Conservation (phyloP, 2,329 filamentous ascomycete species). For the Ramichloridium luteum region DNA sequence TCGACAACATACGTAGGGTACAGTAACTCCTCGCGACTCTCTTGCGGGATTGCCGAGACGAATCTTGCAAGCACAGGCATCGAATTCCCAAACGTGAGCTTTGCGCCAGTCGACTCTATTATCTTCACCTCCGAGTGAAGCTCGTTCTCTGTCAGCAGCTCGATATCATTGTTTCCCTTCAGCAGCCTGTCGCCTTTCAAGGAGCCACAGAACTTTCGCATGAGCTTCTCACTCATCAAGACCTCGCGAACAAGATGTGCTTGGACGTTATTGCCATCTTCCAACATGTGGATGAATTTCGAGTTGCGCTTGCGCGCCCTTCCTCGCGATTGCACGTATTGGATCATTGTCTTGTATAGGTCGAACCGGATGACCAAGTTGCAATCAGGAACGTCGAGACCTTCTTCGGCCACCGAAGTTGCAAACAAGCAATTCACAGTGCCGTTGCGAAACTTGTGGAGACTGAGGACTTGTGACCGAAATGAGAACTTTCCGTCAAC, state of each 20-base stretch:
- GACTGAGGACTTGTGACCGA: constrained; percentile 58
- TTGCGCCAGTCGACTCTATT: constrained; percentile 58
- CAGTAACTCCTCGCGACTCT: constrained; percentile 34
- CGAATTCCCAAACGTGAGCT: constrained; percentile 64
- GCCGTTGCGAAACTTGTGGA: constrained; percentile 52
- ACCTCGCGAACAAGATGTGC: constrained; percentile 45
- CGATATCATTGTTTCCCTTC: constrained; percentile 45
- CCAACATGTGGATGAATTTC: constrained; percentile 73
- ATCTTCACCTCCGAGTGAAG: constrained; percentile 39
- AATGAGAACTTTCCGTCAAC: constrained; percentile 53
- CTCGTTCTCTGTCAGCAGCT: constrained; percentile 44
- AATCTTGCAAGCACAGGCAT: constrained; percentile 62
- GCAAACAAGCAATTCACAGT: constrained; percentile 50
- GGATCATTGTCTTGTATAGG: constrained; percentile 77
- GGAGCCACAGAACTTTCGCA: constrained; percentile 64
- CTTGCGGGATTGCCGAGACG: constrained; percentile 52
- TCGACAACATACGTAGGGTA: constrained; percentile 50
- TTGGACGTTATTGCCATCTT: constrained; percentile 55
- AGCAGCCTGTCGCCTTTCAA: constrained; percentile 66
- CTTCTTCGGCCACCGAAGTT: constrained; percentile 54
- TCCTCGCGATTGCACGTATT: constrained; percentile 87
- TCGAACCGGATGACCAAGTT: constrained; percentile 68
- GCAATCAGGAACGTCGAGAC: constrained; percentile 54
- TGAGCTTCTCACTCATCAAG: constrained; percentile 43
- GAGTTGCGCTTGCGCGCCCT: constrained; percentile 69